A percentile compares a stretch with the other conserved stretches of the same genome.
Conservation (phyloP, 805 yeast species). For the Suhomyces vadensis region DNA sequence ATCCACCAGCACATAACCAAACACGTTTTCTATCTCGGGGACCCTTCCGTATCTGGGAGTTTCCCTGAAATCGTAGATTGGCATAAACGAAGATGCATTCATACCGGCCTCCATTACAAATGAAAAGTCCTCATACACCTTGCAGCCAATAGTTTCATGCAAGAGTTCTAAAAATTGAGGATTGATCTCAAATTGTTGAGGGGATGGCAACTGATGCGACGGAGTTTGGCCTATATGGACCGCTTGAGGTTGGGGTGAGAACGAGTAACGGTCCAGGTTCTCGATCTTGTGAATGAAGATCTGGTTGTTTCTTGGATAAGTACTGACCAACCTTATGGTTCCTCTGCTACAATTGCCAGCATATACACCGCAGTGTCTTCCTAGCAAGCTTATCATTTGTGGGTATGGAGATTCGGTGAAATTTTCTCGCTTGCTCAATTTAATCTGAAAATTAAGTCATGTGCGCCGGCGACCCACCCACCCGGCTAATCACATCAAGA, state of each 20-base stretch:
- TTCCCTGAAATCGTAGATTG: conserved; percentile 68
- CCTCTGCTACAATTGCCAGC: background rate
- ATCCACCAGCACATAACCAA: conserved; percentile 68
- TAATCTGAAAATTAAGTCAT: background rate
- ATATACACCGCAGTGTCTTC: background rate
- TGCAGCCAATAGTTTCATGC: conserved; percentile 24
- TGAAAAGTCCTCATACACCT: conserved; percentile 47
- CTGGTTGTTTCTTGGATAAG: conserved; percentile 8
- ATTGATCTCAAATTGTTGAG: conserved; percentile 27
- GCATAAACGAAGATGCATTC: conserved; percentile 57
- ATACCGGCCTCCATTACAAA: conserved; percentile 58
- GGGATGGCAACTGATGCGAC: conserved; percentile 14
- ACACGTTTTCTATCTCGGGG: conserved; percentile 69
- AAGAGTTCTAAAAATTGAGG: conserved; percentile 28
- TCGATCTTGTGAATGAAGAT: conserved; percentile 10
- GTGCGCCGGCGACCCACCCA: background rate
- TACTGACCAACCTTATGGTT: background rate
- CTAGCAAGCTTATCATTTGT: background rate
- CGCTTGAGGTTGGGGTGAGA: conserved; percentile 12
- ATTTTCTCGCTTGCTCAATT: background rate
- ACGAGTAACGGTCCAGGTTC: conserved; percentile 11
- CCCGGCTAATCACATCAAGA: too few relatives aligned
- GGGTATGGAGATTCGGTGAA: background rate
- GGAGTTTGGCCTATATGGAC: conserved; percentile 10
- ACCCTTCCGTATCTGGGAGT: conserved; percentile 64